Percentiles rank a stretch among this genome's conserved stretches.
Conservation (phyloP, 2,329 filamentous ascomycete species). For the Exophiala phaeomuriformis region DNA sequence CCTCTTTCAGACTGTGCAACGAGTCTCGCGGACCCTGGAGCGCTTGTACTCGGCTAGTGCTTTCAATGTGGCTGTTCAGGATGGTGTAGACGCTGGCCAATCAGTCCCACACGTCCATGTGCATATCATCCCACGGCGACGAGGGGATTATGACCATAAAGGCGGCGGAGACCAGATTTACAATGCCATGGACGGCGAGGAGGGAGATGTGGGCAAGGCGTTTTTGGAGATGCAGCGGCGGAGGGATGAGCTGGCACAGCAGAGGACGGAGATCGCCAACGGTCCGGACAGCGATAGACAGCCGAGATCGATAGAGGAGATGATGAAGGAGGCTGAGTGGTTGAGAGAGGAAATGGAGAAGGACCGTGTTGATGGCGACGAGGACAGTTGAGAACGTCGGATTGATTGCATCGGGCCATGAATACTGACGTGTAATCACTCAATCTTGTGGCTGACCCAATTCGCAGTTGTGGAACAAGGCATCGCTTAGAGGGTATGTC, state of each 20-base stretch:
- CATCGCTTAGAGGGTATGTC: too few relatives aligned
- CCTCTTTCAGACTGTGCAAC: slow-evolving; percentile 79
- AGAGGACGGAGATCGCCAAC: slow-evolving; percentile 38
- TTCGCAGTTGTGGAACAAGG: too few relatives aligned
- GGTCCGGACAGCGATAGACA: slow-evolving; percentile 67
- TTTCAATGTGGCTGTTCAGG: slow-evolving; percentile 92
- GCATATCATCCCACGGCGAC: slow-evolving; percentile 73
- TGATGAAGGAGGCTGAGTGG: slow-evolving; percentile 68
- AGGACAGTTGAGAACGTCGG: slow-evolving; percentile 4
- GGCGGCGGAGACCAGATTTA: slow-evolving; percentile 70
- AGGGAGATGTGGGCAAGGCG: slow-evolving; percentile 70
- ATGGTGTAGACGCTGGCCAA: slow-evolving; percentile 83
- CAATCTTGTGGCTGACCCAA: too few relatives aligned
- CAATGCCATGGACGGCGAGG: slow-evolving; percentile 70
- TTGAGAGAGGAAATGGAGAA: slow-evolving; percentile 52
- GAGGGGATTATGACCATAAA: slow-evolving; percentile 50
- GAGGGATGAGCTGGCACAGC: slow-evolving; percentile 29
- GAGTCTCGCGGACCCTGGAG: slow-evolving; percentile 68
- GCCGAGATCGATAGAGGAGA: slow-evolving; percentile 63
- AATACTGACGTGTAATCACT: neutral
- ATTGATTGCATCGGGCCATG: neutral
- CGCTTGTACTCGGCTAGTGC: slow-evolving; percentile 58
- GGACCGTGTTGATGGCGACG: slow-evolving; percentile 26
- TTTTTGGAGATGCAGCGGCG: slow-evolving; percentile 49
- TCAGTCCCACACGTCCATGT: slow-evolving; percentile 90